Evolutionary conservation across 2,329 filamentous ascomycete species (phyloP).

Genomic region (Zasmidium cellare): DNA sequence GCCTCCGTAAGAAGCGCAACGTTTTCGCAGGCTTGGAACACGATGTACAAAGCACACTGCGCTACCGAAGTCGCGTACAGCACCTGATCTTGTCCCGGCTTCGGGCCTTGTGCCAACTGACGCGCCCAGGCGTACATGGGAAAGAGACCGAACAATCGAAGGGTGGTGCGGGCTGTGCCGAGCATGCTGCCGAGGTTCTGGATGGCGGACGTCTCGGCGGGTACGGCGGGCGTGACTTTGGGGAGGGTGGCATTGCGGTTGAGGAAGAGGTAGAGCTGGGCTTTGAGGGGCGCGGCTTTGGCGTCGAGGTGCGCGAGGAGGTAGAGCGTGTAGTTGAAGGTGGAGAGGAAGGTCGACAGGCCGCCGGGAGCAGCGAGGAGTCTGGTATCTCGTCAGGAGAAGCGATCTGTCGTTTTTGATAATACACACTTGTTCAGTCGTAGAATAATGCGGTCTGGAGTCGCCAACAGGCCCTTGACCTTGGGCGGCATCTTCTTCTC

Average conservation of each 20-base stretch:
- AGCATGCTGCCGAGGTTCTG: constrained; percentile 41
- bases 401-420: background rate
- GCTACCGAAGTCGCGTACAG: constrained; percentile 43
- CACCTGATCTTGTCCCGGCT: constrained; percentile 42
- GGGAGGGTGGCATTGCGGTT: constrained; percentile 24
- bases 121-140: constrained; percentile 48
- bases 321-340: constrained; percentile 49
- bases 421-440: constrained; percentile 46
- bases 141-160: constrained; percentile 45
- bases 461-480: constrained; percentile 31
- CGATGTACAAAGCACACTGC: constrained; percentile 44
- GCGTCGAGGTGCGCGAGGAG: constrained; percentile 45
- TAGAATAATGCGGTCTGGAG: constrained; percentile 41
- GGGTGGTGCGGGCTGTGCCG: constrained; percentile 44
- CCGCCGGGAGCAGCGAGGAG: constrained; percentile 46
- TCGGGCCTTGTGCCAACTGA: constrained; percentile 41
- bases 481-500: constrained; percentile 29
- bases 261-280: constrained; percentile 37
- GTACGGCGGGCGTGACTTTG: constrained; percentile 19
- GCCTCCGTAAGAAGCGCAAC: constrained; percentile 44
- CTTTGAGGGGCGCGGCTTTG: constrained; percentile 37
- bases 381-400: constrained; percentile 29
- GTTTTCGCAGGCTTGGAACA: constrained; percentile 48
- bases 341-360: constrained; percentile 46
- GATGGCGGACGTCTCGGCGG: constrained; percentile 28